phyloP scores from a whole-genome alignment of 1,284 basidiomycete genomes.

The Ceratobasidium sp. region DNA sequence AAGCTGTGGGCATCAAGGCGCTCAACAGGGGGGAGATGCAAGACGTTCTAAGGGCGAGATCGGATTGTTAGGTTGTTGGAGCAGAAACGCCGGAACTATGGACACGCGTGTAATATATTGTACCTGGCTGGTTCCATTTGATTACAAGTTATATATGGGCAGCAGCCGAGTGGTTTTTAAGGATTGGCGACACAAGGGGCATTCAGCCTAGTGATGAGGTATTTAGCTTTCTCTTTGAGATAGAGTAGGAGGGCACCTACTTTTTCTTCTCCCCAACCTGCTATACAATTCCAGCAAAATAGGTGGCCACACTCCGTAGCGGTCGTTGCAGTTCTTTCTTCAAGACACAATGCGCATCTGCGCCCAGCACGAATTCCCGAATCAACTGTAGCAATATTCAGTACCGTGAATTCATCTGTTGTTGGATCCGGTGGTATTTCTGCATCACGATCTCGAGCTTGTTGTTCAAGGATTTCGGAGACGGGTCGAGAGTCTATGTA shows the following conservation, averaged over 20 bases:
- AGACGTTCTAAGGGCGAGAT: conserved; percentile 46
- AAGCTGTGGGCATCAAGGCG: conserved; percentile 51
- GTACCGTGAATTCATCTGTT: conserved; percentile 10
- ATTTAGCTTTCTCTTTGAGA: background rate
- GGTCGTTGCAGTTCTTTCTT: conserved; percentile 83
- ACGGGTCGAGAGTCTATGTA: conserved; percentile 45
- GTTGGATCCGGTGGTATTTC: conserved; percentile 38
- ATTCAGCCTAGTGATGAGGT: conserved; percentile 75
- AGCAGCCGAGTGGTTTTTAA: conserved; percentile 79
- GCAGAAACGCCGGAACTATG: background rate
- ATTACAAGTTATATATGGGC: conserved; percentile 87
- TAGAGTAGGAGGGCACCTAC: conserved; percentile 51
- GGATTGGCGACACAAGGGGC: conserved; percentile 87
- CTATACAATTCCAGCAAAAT: conserved; percentile 95
- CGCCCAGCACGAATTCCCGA: conserved; percentile 68
- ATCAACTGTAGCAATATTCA: conserved; percentile 50
- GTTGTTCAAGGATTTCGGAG: conserved; percentile 30
- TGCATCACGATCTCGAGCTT: conserved; percentile 27
- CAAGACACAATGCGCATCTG: conserved; percentile 89
- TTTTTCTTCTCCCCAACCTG: conserved; percentile 92
- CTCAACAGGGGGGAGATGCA: conserved; percentile 45
- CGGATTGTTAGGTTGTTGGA: conserved; percentile 34
- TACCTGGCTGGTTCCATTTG: background rate
- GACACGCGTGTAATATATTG: background rate
- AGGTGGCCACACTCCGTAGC: conserved; percentile 95